Conservation (phyloP, 108 stramenopile species). For the Ochromonas danica region DNA sequence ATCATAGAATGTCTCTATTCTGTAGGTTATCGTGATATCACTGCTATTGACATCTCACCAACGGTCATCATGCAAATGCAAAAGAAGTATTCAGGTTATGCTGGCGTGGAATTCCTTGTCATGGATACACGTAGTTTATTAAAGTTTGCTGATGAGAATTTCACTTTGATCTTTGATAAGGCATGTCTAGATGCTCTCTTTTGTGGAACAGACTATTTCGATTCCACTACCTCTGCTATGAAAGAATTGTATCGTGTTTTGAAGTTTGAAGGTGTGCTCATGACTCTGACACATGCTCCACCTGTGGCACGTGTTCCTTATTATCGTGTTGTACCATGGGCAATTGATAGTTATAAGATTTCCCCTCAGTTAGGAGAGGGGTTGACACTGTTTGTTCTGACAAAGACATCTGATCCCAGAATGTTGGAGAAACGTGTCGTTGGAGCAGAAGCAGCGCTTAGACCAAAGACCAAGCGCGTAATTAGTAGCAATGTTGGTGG, state of each 20-base stretch:
- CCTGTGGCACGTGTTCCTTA: neutral
- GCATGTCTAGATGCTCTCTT: constrained; percentile 22
- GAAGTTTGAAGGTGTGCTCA: neutral
- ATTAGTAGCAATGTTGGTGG: neutral
- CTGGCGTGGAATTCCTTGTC: constrained; percentile 5
- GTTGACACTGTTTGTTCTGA: neutral
- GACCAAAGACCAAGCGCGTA: neutral
- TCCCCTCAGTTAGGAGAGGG: neutral
- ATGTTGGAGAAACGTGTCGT: neutral
- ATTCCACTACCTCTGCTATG: neutral
- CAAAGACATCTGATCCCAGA: neutral
- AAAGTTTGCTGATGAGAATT: neutral
- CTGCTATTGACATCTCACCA: neutral
- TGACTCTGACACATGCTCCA: neutral
- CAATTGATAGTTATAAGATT: neutral
- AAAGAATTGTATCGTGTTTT: constrained; percentile 1
- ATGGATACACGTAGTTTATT: neutral
- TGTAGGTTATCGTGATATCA: constrained; percentile 6
- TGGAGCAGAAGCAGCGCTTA: neutral
- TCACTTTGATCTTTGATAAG: constrained; percentile 9
- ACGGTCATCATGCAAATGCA: neutral
- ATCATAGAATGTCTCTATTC: neutral
- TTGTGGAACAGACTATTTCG: constrained; percentile 10
- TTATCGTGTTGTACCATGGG: neutral
- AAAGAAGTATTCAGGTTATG: neutral